Evolutionary conservation across 176 grass and related monocot species (phyloP), one percentile per base, ranked within the genome.

Genomic region (Hsuehochloa calcarea): DNA sequence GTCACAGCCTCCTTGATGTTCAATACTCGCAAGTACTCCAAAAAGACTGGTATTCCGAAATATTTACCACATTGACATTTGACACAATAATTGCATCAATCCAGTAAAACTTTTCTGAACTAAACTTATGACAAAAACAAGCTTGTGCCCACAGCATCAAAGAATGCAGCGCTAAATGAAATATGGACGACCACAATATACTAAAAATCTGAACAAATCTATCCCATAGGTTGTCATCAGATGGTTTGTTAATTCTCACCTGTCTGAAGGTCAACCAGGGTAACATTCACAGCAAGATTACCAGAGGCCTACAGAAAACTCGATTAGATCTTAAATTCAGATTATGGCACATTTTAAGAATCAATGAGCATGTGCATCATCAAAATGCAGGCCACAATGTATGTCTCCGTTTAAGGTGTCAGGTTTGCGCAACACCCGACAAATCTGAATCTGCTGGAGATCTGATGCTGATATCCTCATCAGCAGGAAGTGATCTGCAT

Each of bases 381-480:
- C 72, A 81, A 77, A 88, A 82, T 72, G 72, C 72, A 77, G 54
- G 64, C 29, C 64, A 72, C 77, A 81, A 81, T 77, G 70, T 44
- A 78, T 66, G 82, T 77, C 34, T 85, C 45, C 65, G 14, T 82
- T 78, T 78, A 82, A 82, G 84, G 65, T 78, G 79, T 78, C 84
- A 86, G 59, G 88, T 72, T 90, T 86, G 78, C 12, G 1, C 11
- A 72, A 50, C 80, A 68, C 58, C 81, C 38, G 65, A 88, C 86
- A 85, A 68, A 68, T 89, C 68, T 74, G 76, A 85, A 20, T 68
- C 47, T 20, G 15, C 22, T 72, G 65, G 67, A 73, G 85, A 88
- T 91, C 17, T 79, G 68, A 78, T 89, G 82, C 62, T 80, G 87
- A 58, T 86, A 65, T 86, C 60, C 73, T 73, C 60, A 62, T 79